Base-by-base conservation (phyloP, 164 flowering plant genomes). In the Echeveria elegans region DNA sequence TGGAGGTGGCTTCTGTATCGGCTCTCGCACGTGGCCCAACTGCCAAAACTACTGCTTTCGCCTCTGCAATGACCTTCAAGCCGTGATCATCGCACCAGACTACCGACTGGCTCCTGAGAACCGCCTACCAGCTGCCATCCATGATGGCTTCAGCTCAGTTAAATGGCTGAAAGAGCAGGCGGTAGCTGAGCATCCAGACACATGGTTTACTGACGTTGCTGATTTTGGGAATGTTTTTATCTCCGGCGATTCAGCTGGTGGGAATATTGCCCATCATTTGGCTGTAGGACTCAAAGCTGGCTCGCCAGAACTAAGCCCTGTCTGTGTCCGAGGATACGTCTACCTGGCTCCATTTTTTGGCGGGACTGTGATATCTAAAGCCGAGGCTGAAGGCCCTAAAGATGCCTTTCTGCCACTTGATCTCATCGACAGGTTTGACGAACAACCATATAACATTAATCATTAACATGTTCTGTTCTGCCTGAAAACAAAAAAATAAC, bases 181-280 rank as follows among this genome's bases (percentile, higher is more conserved):
- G 0, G 66, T 66, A 65, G 63, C 80, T 1, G 74, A 65, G 63
- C 70, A 77, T 60, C 77, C 77, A 21, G 88, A 86, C 56, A 2
- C 73, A 26, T 85, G 88, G 87, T 60, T 85, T 52, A 66, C 69
- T 14, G 85, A 77, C 2, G 86, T 74, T 48, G 89, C 84, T 21
- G 93, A 89, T 69, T 83, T 83, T 66, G 62, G 72, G 28, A 74
- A 71, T 29, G 91, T 89, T n/a, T 85, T 83, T 53, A 67, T 87
- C 0, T 80, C 82, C 0, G 96, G 96, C 36, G 91, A 88, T 72
- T 89, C 96, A 9, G 85, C 93, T 5, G 93, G 96, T n/a, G 96
- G 93, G 18, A 89, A 81, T 63, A 77, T 86, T 18, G 91, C 89
- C 37, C 91, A 89, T 61, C 61, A 86, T 64, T 58, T 84, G 68